Conservation (phyloP, 2,329 filamentous ascomycete genomes). For the Ceratocystis eucalypticola region DNA sequence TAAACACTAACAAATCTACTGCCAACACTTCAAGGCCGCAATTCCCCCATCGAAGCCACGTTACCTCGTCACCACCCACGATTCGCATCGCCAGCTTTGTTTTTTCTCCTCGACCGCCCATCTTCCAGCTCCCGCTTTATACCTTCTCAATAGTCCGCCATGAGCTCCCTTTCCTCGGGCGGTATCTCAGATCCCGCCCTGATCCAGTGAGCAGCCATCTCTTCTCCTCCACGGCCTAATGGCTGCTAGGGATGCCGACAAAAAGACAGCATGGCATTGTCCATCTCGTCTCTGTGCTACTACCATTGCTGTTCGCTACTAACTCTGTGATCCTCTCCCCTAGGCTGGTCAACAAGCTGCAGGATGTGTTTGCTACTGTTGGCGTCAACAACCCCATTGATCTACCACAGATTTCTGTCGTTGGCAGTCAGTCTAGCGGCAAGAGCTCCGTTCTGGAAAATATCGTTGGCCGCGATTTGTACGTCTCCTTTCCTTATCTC, state of each 20-base stretch:
- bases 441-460: slow-evolving; percentile 99
- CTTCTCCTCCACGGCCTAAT: not conserved
- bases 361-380: slow-evolving; percentile 97
- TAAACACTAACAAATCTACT: not conserved
- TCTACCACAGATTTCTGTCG: slow-evolving; percentile 92
- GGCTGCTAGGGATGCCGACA: not conserved
- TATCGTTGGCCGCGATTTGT: slow-evolving; percentile 98
- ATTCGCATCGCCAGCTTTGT: not conserved
- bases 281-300: not conserved
- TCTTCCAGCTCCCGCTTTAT: not conserved
- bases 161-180: slow-evolving; percentile 28
- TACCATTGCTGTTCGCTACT: slow-evolving; percentile 9
- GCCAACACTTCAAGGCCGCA: not conserved
- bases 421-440: slow-evolving; percentile 95
- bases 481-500: slow-evolving; percentile 31
- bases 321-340: slow-evolving; percentile 18
- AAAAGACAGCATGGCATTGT: not conserved
- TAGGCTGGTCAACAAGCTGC: slow-evolving; percentile 92
- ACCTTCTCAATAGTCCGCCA: slow-evolving; percentile 3
- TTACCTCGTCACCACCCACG: not conserved
- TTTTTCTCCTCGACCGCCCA: not conserved
- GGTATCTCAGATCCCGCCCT: slow-evolving; percentile 54
- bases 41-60: not conserved
- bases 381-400: slow-evolving; percentile 99
- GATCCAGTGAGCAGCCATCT: slow-evolving; percentile 39